phyloP scores from a whole-genome alignment of 148 eudicot genomes.

The Polygonum maritimum region DNA sequence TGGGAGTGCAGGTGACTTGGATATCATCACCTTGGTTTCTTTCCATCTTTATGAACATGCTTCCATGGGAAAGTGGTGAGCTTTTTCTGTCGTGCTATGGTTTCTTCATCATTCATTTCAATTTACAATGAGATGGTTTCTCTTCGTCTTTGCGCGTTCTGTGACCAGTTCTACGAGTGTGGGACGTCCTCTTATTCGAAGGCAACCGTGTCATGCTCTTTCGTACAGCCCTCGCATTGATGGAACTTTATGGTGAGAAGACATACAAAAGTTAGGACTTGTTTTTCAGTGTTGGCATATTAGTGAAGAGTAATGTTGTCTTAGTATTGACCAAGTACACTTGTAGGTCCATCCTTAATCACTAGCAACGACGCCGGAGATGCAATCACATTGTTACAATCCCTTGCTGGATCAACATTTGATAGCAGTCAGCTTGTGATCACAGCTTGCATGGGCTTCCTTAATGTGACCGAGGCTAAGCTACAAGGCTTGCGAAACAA shows the following conservation, averaged over 20 bases:
- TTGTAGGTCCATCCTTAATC: slow-evolving; percentile 67
- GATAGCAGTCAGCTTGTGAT: slow-evolving; percentile 97
- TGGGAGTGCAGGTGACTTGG: slow-evolving; percentile 95
- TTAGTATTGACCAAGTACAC: slow-evolving; percentile 1
- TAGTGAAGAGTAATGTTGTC: not conserved
- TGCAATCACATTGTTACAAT: slow-evolving; percentile 73
- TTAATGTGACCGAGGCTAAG: slow-evolving; percentile 55
- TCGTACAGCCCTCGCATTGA: slow-evolving; percentile 88
- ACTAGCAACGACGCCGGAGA: slow-evolving; percentile 89
- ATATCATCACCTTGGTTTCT: slow-evolving; percentile 92
- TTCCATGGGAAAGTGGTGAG: slow-evolving; percentile 99
- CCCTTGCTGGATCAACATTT: slow-evolving; percentile 84
- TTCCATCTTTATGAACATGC: slow-evolving; percentile 77
- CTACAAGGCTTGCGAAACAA: slow-evolving; percentile 57
- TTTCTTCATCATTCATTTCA: not conserved
- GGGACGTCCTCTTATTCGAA: slow-evolving; percentile 92
- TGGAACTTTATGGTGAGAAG: slow-evolving; percentile 85
- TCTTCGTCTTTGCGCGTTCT: slow-evolving; percentile 2
- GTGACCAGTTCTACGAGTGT: slow-evolving; percentile 73
- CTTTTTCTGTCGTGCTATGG: not conserved
- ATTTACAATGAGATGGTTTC: not conserved
- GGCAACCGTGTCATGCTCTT: slow-evolving; percentile 96
- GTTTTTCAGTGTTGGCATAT: not conserved
- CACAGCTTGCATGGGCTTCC: slow-evolving; percentile 93
- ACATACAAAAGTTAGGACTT: not conserved